phyloP scores from a whole-genome alignment of 768 basidiomycete species.

The Coprinopsis strossmayeri region DNA sequence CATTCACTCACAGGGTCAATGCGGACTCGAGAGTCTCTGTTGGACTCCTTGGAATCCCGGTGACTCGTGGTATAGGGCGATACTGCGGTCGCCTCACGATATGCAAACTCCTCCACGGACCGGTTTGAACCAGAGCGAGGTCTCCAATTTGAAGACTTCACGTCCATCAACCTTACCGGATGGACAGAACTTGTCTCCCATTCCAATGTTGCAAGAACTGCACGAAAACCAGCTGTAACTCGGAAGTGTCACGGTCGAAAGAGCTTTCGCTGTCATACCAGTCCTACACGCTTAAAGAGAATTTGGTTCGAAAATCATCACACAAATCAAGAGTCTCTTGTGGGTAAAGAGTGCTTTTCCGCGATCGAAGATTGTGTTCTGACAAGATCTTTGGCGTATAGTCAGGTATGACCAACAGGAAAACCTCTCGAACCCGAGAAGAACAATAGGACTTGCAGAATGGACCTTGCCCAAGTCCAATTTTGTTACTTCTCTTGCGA shows the following conservation, averaged over 20 bases:
- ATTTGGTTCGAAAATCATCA: not conserved
- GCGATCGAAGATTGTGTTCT: no score
- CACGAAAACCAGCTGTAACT: not conserved
- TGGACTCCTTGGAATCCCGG: not conserved
- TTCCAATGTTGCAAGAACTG: not conserved
- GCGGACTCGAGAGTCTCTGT: not conserved
- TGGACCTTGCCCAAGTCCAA: not conserved
- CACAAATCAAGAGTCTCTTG: not conserved
- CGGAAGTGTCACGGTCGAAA: not conserved
- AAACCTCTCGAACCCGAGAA: no score
- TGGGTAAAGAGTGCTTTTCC: no score
- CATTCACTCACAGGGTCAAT: no score
- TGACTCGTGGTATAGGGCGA: not conserved
- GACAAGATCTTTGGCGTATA: no score
- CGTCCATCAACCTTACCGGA: not conserved
- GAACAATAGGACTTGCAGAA: no score
- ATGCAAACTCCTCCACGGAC: not conserved
- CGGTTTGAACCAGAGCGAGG: not conserved
- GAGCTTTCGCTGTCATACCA: not conserved
- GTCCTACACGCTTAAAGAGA: not conserved
- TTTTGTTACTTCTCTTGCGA: not conserved
- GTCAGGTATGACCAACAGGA: no score
- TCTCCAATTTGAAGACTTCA: not conserved
- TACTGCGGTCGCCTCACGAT: not conserved
- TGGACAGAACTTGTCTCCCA: not conserved